These are phyloP conservation scores for Apiospora phragmitis DNA, from an alignment of 2,329 filamentous ascomycete species.

Conservation along the genomic window DNA sequence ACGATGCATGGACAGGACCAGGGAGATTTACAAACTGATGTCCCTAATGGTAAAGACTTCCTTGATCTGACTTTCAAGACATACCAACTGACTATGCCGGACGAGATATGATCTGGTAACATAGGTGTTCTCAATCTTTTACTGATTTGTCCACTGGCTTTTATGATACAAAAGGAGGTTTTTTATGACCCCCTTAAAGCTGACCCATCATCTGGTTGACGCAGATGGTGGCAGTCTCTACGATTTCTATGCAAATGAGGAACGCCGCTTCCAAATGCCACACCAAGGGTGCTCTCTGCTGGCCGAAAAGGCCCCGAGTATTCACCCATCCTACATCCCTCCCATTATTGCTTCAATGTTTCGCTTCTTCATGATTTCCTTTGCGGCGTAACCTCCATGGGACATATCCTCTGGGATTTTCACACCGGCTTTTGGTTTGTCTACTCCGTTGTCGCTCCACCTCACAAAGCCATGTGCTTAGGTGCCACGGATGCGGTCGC, in stretches of 20 bases:
- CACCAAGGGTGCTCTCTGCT: not conserved
- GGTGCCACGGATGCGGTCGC: constrained; percentile 18
- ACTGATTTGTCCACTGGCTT: not conserved
- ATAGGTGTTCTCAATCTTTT: not conserved
- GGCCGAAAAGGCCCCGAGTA: not conserved
- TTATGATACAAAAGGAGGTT: not conserved
- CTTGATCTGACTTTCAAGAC: not conserved
- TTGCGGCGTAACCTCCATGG: not conserved
- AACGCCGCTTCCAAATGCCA: constrained; percentile 10
- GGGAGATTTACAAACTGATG: no score
- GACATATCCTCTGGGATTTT: not conserved
- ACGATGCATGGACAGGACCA: no score
- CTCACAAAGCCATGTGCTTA: not conserved
- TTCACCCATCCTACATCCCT: not conserved
- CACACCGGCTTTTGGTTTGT: not conserved
- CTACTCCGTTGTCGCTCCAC: not conserved
- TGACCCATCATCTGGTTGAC: not conserved
- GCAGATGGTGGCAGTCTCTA: not conserved
- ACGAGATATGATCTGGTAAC: not conserved
- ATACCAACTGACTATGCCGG: not conserved
- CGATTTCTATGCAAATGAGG: not conserved
- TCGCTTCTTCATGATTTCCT: not conserved
- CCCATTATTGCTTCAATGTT: not conserved
- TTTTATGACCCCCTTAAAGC: not conserved
- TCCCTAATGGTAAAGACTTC: not conserved